A percentile compares a stretch with the other conserved stretches of the same genome.
Evolutionary conservation across 495 filamentous ascomycete species (phyloP).

Genomic region (Aspergillus hancockii): DNA sequence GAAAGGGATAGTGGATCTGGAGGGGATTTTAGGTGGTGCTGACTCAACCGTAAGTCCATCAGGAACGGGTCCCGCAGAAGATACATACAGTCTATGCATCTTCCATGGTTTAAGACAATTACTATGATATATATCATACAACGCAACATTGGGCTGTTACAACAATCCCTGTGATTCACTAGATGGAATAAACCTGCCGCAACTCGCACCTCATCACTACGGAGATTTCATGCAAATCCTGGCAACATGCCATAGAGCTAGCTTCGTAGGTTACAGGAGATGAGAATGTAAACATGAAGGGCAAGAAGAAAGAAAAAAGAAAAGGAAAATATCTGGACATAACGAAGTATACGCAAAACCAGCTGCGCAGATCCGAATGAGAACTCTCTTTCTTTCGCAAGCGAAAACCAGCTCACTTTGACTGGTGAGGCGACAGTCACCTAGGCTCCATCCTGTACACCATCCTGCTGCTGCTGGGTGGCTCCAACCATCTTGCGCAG

Average conservation of each 20-base stretch:
- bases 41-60: no score
- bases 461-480: conserved; percentile 42
- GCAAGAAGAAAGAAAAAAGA: not conserved
- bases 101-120: no score
- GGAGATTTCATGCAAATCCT: conserved; percentile 5
- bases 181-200: not conserved
- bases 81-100: no score
- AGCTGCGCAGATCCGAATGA: conserved; percentile 22
- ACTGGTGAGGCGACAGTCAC: not conserved
- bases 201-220: not conserved
- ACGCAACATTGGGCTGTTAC: not conserved
- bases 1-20: not conserved
- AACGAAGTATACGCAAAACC: conserved; percentile 19
- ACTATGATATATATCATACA: no score
- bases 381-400: not conserved
- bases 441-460: conserved; percentile 28
- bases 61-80: no score
- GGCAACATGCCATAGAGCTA: conserved; percentile 6
- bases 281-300: not conserved
- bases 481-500: conserved; percentile 84
- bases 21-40: no score
- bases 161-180: not conserved
- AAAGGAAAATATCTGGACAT: not conserved
- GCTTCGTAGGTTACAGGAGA: conserved; percentile 10
- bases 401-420: not conserved